These are phyloP conservation scores for Irpex sp. DNA, from an alignment of 1,284 basidiomycete species.

Conservation along the genomic window DNA sequence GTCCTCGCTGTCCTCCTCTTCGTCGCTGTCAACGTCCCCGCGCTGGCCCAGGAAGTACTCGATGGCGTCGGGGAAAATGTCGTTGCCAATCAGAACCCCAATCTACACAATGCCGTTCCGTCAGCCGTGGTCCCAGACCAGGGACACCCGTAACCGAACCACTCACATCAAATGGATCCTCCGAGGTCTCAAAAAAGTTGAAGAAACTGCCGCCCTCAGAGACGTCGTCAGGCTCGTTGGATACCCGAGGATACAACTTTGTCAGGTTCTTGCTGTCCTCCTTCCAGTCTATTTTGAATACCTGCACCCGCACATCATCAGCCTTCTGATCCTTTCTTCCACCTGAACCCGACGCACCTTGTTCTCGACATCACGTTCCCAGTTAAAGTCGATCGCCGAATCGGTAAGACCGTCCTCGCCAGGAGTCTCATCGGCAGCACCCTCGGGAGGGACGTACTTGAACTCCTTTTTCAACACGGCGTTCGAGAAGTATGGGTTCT, in stretches of 20 bases:
- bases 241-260: conserved; percentile 68
- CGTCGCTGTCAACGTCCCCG: conserved; percentile 51
- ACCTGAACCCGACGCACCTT: conserved; percentile 39
- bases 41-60: conserved; percentile 70
- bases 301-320: conserved; percentile 42
- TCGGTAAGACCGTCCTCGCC: conserved; percentile 70
- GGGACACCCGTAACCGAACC: conserved; percentile 2
- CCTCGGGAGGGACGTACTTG: conserved; percentile 56
- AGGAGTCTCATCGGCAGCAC: conserved; percentile 47
- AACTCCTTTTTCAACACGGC: conserved; percentile 73
- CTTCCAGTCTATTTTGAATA: conserved; percentile 76
- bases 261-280: conserved; percentile 68
- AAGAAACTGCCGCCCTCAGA: conserved; percentile 81
- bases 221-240: conserved; percentile 50
- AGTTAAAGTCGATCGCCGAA: conserved; percentile 71
- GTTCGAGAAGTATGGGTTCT: conserved; percentile 77
- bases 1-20: conserved; percentile 60
- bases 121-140: conserved; percentile 6
- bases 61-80: conserved; percentile 72
- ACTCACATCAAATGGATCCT: conserved; percentile 66
- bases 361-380: conserved; percentile 64
- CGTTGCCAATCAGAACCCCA: conserved; percentile 66
- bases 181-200: conserved; percentile 72
- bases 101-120: conserved; percentile 41
- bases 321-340: background rate